Conservation (phyloP, 345 rosid species). For the Murraya paniculata region DNA sequence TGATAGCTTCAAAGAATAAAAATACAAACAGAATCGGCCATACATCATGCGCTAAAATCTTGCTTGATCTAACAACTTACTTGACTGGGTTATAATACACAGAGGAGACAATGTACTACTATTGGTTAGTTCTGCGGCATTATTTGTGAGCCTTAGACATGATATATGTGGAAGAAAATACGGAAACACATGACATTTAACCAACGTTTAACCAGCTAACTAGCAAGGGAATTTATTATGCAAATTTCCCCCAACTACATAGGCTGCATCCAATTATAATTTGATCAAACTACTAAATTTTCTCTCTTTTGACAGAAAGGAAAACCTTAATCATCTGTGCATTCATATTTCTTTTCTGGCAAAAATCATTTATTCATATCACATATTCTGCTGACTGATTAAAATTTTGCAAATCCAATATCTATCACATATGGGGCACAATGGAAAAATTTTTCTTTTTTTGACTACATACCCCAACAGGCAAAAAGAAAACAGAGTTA, state of each 20-base stretch:
- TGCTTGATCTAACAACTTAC: not conserved
- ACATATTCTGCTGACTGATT: not conserved
- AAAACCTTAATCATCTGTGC: not conserved
- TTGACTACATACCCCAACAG: not conserved
- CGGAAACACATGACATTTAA: not conserved
- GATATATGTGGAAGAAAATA: not conserved
- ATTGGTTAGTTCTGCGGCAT: not conserved
- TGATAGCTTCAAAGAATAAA: conserved; percentile 5
- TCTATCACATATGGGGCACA: not conserved
- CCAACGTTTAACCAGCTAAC: too few species aligned
- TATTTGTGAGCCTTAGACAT: not conserved
- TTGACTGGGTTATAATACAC: not conserved
- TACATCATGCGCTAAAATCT: not conserved
- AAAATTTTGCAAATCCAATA: not conserved
- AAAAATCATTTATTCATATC: not conserved
- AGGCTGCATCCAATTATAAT: not conserved
- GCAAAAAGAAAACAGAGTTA: not conserved
- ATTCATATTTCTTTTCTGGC: not conserved
- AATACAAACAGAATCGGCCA: not conserved
- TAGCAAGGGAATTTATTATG: not conserved
- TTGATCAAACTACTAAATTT: not conserved
- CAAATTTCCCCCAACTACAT: not conserved
- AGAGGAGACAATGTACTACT: not conserved
- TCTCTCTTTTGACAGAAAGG: too few species aligned
- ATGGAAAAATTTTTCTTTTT: not conserved